Percentiles rank a stretch among this genome's conserved stretches.
phyloP scores from a whole-genome alignment of 2,329 filamentous ascomycete genomes.

The Talaromyces sp. region DNA sequence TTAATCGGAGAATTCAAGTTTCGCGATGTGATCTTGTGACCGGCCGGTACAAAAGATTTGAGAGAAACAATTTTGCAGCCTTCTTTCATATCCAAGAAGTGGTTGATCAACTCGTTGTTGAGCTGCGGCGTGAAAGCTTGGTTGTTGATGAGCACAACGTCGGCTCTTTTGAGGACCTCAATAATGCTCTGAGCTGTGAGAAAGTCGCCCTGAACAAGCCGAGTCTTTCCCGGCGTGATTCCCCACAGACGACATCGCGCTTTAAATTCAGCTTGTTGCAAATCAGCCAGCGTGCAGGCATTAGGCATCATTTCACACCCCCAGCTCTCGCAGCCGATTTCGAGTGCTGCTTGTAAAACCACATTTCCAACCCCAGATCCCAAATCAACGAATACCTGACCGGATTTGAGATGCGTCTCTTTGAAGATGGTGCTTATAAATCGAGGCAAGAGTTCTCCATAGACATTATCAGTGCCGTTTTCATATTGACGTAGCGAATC shows the following conservation, averaged over 20 bases:
- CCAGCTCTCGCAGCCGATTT: constrained; percentile 91
- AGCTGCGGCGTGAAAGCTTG: constrained; percentile 87
- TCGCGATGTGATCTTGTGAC: constrained; percentile 67
- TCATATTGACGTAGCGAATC: constrained; percentile 80
- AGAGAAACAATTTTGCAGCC: constrained; percentile 88
- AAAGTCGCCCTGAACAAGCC: constrained; percentile 80
- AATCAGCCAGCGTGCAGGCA: constrained; percentile 74
- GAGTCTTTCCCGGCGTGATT: constrained; percentile 71
- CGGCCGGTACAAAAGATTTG: constrained; percentile 81
- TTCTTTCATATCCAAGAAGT: constrained; percentile 89
- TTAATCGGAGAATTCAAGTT: constrained; percentile 79
- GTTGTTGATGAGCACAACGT: constrained; percentile 97
- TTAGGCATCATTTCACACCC: constrained; percentile 96
- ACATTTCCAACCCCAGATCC: constrained; percentile 97
- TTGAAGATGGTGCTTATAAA: constrained; percentile 81
- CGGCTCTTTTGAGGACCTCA: constrained; percentile 72
- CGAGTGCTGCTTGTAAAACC: constrained; percentile 85
- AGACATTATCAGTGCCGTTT: constrained; percentile 87
- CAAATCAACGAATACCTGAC: constrained; percentile 87
- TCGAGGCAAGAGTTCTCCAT: constrained; percentile 82
- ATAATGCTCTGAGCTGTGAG: constrained; percentile 67
- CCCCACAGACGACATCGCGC: constrained; percentile 90
- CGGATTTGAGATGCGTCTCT: constrained; percentile 71
- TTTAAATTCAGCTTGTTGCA: constrained; percentile 76
- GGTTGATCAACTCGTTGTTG: constrained; percentile 78